Conservation (phyloP, 139 green algal species). For the Protoeuglena noctilucae region DNA sequence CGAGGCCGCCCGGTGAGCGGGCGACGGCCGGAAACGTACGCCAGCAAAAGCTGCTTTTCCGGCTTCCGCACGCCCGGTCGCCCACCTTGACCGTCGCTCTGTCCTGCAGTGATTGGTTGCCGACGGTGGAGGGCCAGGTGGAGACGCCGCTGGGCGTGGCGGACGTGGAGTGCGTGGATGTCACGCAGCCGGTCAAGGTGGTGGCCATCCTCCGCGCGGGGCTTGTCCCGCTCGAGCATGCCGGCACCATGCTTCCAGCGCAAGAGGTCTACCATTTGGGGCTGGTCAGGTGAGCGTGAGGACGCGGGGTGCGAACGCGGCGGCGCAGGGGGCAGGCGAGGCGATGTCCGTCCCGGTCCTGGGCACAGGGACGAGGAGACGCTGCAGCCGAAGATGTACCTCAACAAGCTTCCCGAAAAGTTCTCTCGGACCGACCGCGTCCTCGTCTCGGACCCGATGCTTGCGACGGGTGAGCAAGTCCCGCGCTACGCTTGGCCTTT, state of each 20-base stretch:
- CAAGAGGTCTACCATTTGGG: slow-evolving; percentile 77
- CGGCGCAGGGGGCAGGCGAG: too few relatives aligned
- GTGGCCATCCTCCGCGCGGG: slow-evolving; percentile 79
- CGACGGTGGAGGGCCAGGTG: slow-evolving; percentile 57
- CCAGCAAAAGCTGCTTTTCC: too few relatives aligned
- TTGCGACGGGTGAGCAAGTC: slow-evolving; percentile 86
- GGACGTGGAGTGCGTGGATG: slow-evolving; percentile 67
- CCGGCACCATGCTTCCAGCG: slow-evolving; percentile 51
- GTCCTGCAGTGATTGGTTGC: slow-evolving; percentile 82
- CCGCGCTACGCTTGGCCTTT: too few relatives aligned
- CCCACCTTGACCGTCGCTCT: too few relatives aligned
- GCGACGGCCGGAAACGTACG: slow-evolving; percentile 2
- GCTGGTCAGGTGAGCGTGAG: too few relatives aligned
- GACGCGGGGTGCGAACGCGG: too few relatives aligned
- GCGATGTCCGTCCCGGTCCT: too few relatives aligned
- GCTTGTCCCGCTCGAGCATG: slow-evolving; percentile 67
- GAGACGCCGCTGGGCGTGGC: slow-evolving; percentile 62
- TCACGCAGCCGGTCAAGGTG: slow-evolving; percentile 64
- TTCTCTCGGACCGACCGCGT: slow-evolving; percentile 54
- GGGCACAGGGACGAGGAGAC: slow-evolving; percentile 70
- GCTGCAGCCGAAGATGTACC: slow-evolving; percentile 64
- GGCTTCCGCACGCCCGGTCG: too few relatives aligned
- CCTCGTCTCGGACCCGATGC: slow-evolving; percentile 72
- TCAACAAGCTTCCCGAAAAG: slow-evolving; percentile 80
- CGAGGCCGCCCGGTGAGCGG: slow-evolving; percentile 53